These are phyloP conservation scores for Calonectria multiphialidica DNA, from an alignment of 2,329 filamentous ascomycete species.

Conservation along the genomic window DNA sequence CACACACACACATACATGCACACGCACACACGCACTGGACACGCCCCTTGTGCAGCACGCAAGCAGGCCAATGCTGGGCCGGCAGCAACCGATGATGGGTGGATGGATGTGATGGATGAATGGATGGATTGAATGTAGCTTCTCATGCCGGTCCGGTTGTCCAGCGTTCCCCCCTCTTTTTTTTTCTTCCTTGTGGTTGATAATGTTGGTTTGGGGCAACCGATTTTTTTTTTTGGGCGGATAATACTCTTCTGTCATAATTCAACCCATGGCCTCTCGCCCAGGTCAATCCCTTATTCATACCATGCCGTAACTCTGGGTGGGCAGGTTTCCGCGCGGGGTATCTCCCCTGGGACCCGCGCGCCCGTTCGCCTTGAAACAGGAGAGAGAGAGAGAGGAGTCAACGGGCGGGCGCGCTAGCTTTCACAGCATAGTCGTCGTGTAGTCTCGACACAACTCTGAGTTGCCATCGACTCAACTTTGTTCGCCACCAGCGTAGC, in stretches of 20 bases:
- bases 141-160: not conserved
- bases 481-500: conserved; percentile 6
- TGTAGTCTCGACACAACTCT: not conserved
- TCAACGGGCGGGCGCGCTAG: not conserved
- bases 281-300: not conserved
- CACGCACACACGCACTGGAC: not conserved
- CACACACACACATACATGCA: not conserved
- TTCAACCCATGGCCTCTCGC: no score
- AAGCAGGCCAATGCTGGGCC: not conserved
- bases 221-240: not conserved
- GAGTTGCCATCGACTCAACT: conserved; percentile 7
- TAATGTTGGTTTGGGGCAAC: not conserved
- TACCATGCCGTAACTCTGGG: not conserved
- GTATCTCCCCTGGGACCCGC: not conserved
- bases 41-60: not conserved
- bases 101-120: not conserved
- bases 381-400: not conserved
- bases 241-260: not conserved
- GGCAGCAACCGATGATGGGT: conserved; percentile 3
- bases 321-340: not conserved
- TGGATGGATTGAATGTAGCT: not conserved
- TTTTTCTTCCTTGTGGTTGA: not conserved
- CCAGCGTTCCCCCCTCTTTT: not conserved
- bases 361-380: not conserved
- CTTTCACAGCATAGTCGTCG: conserved; percentile 6